These are phyloP conservation scores for Salix viminalis DNA, from an alignment of 345 rosid species.

Conservation along the genomic window DNA sequence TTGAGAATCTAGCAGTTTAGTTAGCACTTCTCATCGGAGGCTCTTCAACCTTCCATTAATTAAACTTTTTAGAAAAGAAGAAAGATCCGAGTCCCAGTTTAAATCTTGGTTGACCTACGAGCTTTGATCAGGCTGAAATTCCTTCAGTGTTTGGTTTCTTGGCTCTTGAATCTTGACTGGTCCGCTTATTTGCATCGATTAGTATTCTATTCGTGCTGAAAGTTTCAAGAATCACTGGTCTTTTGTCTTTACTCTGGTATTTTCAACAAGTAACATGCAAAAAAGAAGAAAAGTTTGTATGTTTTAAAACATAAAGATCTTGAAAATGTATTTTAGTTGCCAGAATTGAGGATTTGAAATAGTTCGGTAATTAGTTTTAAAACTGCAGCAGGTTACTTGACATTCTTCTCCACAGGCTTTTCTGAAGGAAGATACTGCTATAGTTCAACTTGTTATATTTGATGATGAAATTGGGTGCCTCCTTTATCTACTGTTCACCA, in stretches of 20 bases:
- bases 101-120: not conserved
- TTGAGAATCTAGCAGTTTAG: too few species aligned
- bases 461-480: slow-evolving; percentile 63
- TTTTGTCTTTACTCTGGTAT: not conserved
- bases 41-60: not conserved
- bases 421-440: slow-evolving; percentile 86
- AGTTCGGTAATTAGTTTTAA: slow-evolving; percentile 48
- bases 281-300: not conserved
- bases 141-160: not conserved
- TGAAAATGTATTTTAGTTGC: slow-evolving; percentile 27
- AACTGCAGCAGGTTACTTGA: slow-evolving; percentile 63
- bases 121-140: not conserved
- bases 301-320: not conserved
- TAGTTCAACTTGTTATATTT: slow-evolving; percentile 62
- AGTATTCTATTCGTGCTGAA: too few species aligned
- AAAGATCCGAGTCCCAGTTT: not conserved
- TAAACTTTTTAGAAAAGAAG: too few species aligned
- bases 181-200: not conserved
- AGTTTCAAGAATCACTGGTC: not conserved
- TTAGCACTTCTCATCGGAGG: too few species aligned
- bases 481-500: slow-evolving; percentile 68
- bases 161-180: not conserved
- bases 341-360: slow-evolving; percentile 36
- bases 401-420: slow-evolving; percentile 76
- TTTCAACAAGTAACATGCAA: not conserved